Conservation (phyloP, 805 yeast species). For the Kodamaea sagamina region DNA sequence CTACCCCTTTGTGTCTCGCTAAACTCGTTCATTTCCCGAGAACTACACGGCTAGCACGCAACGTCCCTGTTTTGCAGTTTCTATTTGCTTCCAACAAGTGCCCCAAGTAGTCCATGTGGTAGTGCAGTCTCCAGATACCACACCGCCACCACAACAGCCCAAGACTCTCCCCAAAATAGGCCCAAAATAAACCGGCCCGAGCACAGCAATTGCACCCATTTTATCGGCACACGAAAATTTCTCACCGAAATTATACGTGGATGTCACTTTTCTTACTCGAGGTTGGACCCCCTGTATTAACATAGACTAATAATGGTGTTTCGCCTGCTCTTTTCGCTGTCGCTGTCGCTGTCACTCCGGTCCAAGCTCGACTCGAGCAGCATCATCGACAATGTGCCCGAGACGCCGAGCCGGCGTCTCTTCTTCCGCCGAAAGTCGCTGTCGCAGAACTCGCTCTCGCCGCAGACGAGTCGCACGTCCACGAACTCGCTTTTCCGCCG, state of each 20-base stretch:
- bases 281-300: constrained; percentile 2
- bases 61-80: too few species aligned
- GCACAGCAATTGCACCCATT: neutral
- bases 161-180: too few species aligned
- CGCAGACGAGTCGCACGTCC: constrained; percentile 24
- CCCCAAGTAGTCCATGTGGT: too few species aligned
- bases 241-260: constrained; percentile 4
- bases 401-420: constrained; percentile 15
- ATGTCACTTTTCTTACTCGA: constrained; percentile 6
- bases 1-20: too few species aligned
- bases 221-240: constrained; percentile 3
- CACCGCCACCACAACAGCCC: too few species aligned
- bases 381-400: constrained; percentile 7
- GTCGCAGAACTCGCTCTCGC: constrained; percentile 27
- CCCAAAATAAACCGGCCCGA: neutral
- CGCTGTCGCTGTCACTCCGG: constrained; percentile 13
- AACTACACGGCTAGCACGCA: too few species aligned
- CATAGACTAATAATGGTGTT: constrained; percentile 12
- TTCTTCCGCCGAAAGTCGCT: constrained; percentile 24
- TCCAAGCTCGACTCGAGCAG: neutral
- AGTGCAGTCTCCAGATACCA: too few species aligned
- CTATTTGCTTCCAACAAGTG: too few species aligned
- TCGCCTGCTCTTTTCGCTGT: constrained; percentile 15
- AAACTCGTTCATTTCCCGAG: too few species aligned
- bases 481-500: constrained; percentile 2